A percentile compares a stretch with the other conserved stretches of the same genome.
Evolutionary conservation across 2,329 filamentous ascomycete genomes (phyloP).

Genomic region (Nemania diffusa): DNA sequence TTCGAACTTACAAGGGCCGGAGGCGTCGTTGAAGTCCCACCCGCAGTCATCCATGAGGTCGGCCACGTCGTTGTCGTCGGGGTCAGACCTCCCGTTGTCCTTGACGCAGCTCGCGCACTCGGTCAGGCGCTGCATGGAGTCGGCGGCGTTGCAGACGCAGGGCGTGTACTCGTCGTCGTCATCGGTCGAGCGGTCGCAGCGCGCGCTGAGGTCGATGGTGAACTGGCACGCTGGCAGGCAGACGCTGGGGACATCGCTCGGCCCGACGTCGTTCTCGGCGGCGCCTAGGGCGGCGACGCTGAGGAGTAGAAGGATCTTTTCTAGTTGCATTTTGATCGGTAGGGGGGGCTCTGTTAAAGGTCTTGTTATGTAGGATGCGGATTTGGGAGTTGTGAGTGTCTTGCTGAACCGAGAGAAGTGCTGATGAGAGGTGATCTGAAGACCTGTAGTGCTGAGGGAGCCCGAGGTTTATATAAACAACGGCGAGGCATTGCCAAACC

Average conservation of each 20-base stretch:
- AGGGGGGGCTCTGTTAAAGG: not conserved
- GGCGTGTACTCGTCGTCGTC: constrained; percentile 33
- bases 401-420: not conserved
- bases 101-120: constrained; percentile 40
- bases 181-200: constrained; percentile 33
- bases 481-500: not conserved
- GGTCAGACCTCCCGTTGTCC: constrained; percentile 28
- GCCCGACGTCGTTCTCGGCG: constrained; percentile 38
- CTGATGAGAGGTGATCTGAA: constrained; percentile 1
- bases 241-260: constrained; percentile 32
- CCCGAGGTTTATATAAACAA: constrained; percentile 17
- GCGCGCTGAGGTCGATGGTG: constrained; percentile 37
- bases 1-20: constrained; percentile 28
- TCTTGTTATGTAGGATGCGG: not conserved
- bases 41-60: constrained; percentile 42
- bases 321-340: constrained; percentile 27
- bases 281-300: constrained; percentile 25
- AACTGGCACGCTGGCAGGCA: constrained; percentile 37
- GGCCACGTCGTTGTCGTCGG: constrained; percentile 40
- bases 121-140: constrained; percentile 29
- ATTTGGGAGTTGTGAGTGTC: not conserved
- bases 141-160: constrained; percentile 34
- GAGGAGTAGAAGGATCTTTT: constrained; percentile 19
- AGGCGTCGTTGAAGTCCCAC: constrained; percentile 36
- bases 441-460: not conserved